phyloP scores from a whole-genome alignment of 495 filamentous ascomycete genomes.

The Bacidia gigantensis region DNA sequence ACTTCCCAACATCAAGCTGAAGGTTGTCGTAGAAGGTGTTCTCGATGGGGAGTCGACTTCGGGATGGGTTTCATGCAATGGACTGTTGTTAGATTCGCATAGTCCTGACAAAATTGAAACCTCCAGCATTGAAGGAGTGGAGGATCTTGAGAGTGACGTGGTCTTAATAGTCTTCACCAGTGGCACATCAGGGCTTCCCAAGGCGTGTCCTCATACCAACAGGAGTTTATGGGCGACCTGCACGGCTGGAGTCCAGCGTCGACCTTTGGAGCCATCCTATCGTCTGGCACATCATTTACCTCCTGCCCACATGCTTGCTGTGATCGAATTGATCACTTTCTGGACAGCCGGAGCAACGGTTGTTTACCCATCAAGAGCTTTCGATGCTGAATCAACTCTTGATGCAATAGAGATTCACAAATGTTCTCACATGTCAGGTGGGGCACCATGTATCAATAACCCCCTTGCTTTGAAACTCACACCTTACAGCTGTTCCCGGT shows the following conservation, averaged over 20 bases:
- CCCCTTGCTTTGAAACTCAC: too few relatives aligned
- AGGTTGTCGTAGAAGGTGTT: not conserved
- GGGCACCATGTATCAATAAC: too few relatives aligned
- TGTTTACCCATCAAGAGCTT: constrained; percentile 21
- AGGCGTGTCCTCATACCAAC: constrained; percentile 26
- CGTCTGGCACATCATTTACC: constrained; percentile 24
- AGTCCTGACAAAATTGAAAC: not conserved
- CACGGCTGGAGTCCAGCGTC: constrained; percentile 14
- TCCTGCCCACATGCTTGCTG: constrained; percentile 26
- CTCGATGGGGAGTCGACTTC: not conserved
- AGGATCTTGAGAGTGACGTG: constrained; percentile 1
- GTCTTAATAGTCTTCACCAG: constrained; percentile 29
- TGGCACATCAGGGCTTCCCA: constrained; percentile 29
- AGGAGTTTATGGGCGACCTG: constrained; percentile 16
- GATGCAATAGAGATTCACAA: constrained; percentile 21
- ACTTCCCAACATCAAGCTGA: not conserved
- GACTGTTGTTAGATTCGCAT: not conserved
- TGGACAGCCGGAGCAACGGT: constrained; percentile 26
- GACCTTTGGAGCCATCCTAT: constrained; percentile 13
- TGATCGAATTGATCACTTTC: constrained; percentile 21
- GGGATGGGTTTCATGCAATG: not conserved
- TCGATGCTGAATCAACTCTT: constrained; percentile 23
- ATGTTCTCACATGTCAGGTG: too few relatives aligned
- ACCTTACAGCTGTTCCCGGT: too few relatives aligned
- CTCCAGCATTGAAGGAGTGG: not conserved